Evolutionary conservation across 2,329 filamentous ascomycete species (phyloP), one percentile per base, ranked within the genome.

Genomic region (Colletotrichum eleusines): DNA sequence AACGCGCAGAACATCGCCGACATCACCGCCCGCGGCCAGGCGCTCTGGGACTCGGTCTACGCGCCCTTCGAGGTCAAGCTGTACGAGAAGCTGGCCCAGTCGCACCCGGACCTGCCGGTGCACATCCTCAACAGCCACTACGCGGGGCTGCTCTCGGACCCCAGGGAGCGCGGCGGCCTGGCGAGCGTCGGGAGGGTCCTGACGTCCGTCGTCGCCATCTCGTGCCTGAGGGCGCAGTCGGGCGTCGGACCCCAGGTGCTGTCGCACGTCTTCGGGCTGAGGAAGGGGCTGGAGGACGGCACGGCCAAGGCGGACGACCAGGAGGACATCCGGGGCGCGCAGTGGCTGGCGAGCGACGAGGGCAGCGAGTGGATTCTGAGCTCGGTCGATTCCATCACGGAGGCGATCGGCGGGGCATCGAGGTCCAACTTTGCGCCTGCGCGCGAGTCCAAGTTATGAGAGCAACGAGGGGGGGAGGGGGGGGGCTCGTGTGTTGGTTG

Each of bases 181-280:
- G 84, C 81, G 0, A 87, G 85, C 23, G 87, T 93, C 0, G 94
- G 94, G 0, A 82, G 94, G 0, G 87, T 93, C 0, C 81, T 94
- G 72, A 96, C 93, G 0, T 92, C 89, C 64, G 80, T 96, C 16
- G 85, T 94, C 5, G 94, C 92, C 0, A 86, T 97, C 38, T 86
- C 92, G 6, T 94, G 92, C 76, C 79, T 97, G 78, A 83, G 94
- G 4, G 88, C 93, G 54, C 94, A 96, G 84, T 92, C 91, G 12
- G 94, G 94, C 0, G 94, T 96, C 0, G 94, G 90, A 0, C 94
- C 93, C 1, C 94, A 96, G 84, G 92, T 97, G 16, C 81, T 92
- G 23, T 94, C 91, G 74, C 94, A 97, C 80, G 86, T 96, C 0
- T 95, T 94, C 81, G 94, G 94, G 0, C 78, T 97, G 80, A 82